Evolutionary conservation across 2,329 filamentous ascomycete species (phyloP).

Genomic region (Penicillium palitans): DNA sequence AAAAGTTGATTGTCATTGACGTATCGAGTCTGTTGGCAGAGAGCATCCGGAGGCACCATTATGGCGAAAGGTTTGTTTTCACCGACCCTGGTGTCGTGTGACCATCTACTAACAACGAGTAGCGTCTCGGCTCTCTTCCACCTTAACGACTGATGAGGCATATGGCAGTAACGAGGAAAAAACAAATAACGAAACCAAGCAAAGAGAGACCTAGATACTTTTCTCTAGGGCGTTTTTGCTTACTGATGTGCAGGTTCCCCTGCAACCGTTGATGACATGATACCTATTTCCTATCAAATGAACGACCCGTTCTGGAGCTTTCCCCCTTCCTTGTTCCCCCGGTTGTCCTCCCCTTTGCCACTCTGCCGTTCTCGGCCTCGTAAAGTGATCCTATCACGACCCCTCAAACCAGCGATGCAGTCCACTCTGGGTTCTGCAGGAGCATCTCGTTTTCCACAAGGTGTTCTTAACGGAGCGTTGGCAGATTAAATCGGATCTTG

Average conservation of each 20-base stretch:
- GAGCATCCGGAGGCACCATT: conserved; percentile 92
- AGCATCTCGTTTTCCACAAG: conserved; percentile 64
- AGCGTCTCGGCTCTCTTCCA: conserved; percentile 63
- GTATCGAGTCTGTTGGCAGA: conserved; percentile 85
- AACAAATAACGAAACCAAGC: conserved; percentile 6
- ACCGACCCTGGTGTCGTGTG: conserved; percentile 38
- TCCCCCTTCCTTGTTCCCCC: not conserved
- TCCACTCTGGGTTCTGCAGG: conserved; percentile 69
- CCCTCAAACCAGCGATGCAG: conserved; percentile 67
- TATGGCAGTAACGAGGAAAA: conserved; percentile 22
- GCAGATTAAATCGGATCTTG: conserved; percentile 54
- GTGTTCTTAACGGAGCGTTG: conserved; percentile 81
- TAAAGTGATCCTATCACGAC: conserved; percentile 13
- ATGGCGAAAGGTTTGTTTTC: conserved; percentile 77
- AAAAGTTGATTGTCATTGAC: conserved; percentile 86
- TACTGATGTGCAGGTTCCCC: conserved; percentile 24
- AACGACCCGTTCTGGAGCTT: conserved; percentile 5
- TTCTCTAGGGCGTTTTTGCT: conserved; percentile 18
- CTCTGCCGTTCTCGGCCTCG: conserved; percentile 9
- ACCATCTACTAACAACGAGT: conserved; percentile 26
- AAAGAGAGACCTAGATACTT: conserved; percentile 11
- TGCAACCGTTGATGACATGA: conserved; percentile 25
- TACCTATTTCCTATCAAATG: conserved; percentile 25
- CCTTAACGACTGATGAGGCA: conserved; percentile 50
- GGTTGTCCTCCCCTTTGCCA: conserved; percentile 1